Base-by-base conservation (phyloP, 768 basidiomycete species). In the Suillus subalutaceus region DNA sequence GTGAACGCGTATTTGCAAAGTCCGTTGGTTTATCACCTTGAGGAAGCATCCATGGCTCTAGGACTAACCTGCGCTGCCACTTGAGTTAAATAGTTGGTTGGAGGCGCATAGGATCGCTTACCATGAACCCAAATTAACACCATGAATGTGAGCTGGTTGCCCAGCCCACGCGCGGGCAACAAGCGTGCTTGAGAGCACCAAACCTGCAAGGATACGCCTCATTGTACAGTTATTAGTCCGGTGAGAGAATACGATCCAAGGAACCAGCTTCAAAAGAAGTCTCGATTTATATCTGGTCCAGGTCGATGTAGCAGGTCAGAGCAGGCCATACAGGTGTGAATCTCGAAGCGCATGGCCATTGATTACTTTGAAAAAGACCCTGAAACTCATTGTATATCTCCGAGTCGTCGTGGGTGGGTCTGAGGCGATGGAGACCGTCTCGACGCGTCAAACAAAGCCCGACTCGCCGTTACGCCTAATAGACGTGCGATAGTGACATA, bases 71-170 rank as follows among this genome's bases (percentile, higher is more conserved):
- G 37, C 9, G 9, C 1, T 66, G 48, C 56, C 57, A 26, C 58
- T 50, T 30, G 59, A 46, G 68, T 66, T 59, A 50, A 67, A 40
- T 48, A 41, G 15, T 18, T 38, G 15, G 23, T 35, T 26, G 8
- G 16, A 10, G 62, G 15, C 26, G n/a, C 7, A n/a, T 10, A 5
- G 9, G 3, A 38, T 58, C 37, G 60, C 81, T 23, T 67, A 85
- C 88, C 88, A 90, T 64, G 86, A 86, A 13, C 90, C 88, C 38
- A 92, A 72, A 72, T 92, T 91, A 4, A 91, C 89, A 55, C 90
- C 90, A 71, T 90, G 87, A 20, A 90, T 87, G 68, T 89, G 88
- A 26, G 69, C 71, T 1, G 52, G 63, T 30, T 35, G 74, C 37
- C 69, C 68, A 44, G 43, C 18, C 43, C 43, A 44, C 18, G 18